phyloP scores from a whole-genome alignment of 2,329 filamentous ascomycete species.

The Penicillium sp. region DNA sequence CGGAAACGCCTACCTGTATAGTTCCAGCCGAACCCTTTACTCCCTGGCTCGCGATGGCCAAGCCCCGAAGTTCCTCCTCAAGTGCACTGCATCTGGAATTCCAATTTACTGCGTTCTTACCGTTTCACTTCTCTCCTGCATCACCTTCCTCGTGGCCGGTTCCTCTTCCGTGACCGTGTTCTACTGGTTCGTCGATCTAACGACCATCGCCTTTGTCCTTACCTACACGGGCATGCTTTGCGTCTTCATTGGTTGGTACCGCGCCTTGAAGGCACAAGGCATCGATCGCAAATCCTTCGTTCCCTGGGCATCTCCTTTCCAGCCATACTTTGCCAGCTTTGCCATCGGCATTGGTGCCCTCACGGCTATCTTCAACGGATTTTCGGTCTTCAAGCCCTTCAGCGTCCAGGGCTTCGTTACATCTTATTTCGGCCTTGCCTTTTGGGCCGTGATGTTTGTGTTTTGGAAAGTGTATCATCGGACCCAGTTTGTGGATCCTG shows the following conservation, averaged over 20 bases:
- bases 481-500: conserved; percentile 37
- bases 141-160: conserved; percentile 74
- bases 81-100: conserved; percentile 66
- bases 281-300: conserved; percentile 66
- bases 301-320: conserved; percentile 71
- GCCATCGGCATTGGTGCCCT: conserved; percentile 60
- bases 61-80: conserved; percentile 62
- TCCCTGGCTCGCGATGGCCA: conserved; percentile 55
- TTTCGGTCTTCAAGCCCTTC: conserved; percentile 48
- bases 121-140: conserved; percentile 68
- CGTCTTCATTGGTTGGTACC: conserved; percentile 73
- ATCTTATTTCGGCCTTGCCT: conserved; percentile 55
- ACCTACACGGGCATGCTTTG: conserved; percentile 68
- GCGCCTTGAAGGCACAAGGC: conserved; percentile 71
- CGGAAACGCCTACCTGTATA: conserved; percentile 69
- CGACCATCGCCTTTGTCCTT: conserved; percentile 39
- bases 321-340: conserved; percentile 73
- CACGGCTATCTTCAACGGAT: conserved; percentile 72
- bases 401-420: conserved; percentile 57
- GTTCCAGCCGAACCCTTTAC: conserved; percentile 58
- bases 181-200: conserved; percentile 71
- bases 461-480: conserved; percentile 44
- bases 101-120: conserved; percentile 72
- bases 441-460: conserved; percentile 51
- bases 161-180: conserved; percentile 68